Percentiles rank a stretch among this genome's conserved stretches.
phyloP scores from a whole-genome alignment of 2,329 filamentous ascomycete species.

The Fusarium ambrosium region DNA sequence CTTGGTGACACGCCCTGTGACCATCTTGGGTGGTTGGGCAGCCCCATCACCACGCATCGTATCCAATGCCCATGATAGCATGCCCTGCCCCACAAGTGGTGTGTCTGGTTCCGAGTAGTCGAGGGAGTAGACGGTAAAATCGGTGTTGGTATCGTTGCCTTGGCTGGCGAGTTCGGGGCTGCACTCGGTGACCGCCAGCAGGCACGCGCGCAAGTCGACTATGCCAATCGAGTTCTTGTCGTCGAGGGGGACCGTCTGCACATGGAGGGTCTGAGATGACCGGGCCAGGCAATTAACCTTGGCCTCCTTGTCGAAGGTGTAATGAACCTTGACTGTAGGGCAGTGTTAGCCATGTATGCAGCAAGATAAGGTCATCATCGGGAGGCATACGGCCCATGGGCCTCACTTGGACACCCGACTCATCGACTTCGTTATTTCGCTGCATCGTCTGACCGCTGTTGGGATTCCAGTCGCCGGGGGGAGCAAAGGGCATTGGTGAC shows the following conservation, averaged over 20 bases:
- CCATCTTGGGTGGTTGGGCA: constrained; percentile 75
- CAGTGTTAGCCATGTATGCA: constrained; percentile 36
- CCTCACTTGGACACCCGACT: constrained; percentile 69
- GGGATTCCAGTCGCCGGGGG: constrained; percentile 51
- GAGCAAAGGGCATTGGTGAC: constrained; percentile 53
- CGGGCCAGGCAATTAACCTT: constrained; percentile 92
- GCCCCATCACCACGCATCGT: constrained; percentile 53
- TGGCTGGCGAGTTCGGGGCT: constrained; percentile 85
- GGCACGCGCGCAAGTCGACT: constrained; percentile 87
- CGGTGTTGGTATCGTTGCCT: constrained; percentile 82
- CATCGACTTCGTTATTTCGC: constrained; percentile 52
- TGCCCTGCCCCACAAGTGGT: constrained; percentile 93
- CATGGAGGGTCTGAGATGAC: constrained; percentile 81
- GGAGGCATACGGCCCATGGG: constrained; percentile 74
- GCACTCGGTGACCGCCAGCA: constrained; percentile 81
- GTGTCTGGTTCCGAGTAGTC: constrained; percentile 97
- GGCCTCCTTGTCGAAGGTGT: constrained; percentile 92
- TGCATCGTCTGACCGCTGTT: constrained; percentile 49
- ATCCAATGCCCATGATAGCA: constrained; percentile 86
- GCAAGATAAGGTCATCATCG: constrained; percentile 13
- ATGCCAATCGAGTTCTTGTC: constrained; percentile 86
- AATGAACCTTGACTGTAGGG: constrained; percentile 88
- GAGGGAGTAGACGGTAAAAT: constrained; percentile 97
- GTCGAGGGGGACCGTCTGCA: constrained; percentile 86
- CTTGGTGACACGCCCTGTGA: constrained; percentile 91